phyloP scores from a whole-genome alignment of 139 green algal species.

The Asterochloris sp. region DNA sequence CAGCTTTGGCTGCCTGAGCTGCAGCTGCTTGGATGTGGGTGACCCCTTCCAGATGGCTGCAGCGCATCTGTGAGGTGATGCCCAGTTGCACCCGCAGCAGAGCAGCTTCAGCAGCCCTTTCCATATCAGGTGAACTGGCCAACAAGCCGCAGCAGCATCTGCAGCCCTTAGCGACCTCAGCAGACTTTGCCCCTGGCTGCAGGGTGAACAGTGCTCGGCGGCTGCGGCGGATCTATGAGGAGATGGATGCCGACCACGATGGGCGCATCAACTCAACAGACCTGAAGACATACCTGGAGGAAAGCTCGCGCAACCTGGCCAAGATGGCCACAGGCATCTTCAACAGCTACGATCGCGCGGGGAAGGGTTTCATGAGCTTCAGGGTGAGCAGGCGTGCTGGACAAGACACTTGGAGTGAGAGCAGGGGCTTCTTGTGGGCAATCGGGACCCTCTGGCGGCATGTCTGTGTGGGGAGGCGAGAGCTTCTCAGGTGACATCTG shows the following conservation, averaged over 20 bases:
- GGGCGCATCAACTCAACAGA: constrained; percentile 9
- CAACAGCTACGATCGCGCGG: constrained; percentile 8
- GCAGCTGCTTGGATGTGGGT: no score
- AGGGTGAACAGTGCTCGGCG: constrained; percentile 3
- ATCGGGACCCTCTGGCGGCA: background rate
- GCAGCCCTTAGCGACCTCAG: no score
- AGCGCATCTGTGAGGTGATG: no score
- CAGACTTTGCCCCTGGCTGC: background rate
- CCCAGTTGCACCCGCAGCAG: no score
- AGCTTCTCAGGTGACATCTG: background rate
- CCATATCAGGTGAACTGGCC: no score
- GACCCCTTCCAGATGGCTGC: no score
- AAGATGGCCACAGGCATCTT: constrained; percentile 9
- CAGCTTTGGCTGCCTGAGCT: no score
- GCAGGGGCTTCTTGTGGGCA: background rate
- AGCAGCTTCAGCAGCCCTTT: no score
- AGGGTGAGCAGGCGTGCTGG: background rate
- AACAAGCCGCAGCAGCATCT: no score
- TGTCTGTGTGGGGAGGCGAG: background rate
- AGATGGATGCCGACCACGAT: constrained; percentile 12
- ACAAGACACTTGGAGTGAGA: background rate
- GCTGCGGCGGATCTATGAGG: constrained; percentile 3
- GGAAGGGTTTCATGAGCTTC: constrained; percentile 11
- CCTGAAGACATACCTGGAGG: background rate
- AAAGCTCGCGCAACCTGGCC: constrained; percentile 1